These are phyloP conservation scores for Heliocybe sulcata DNA, from an alignment of 1,284 basidiomycete genomes.

Conservation along the genomic window DNA sequence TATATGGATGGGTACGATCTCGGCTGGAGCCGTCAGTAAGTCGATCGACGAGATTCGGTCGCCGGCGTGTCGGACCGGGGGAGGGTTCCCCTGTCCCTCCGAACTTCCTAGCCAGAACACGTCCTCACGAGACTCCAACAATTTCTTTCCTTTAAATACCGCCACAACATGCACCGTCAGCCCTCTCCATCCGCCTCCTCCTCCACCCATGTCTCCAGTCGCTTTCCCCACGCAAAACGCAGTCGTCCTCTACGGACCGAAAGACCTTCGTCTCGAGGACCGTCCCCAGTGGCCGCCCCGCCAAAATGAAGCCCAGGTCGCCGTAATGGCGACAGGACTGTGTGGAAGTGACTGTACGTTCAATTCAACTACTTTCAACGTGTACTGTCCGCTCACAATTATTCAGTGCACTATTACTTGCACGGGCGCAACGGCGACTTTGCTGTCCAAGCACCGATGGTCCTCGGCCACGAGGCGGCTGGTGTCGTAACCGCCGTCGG, in stretches of 20 bases:
- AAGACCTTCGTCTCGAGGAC: constrained; percentile 66
- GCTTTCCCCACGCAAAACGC: constrained; percentile 50
- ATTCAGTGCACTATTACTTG: constrained; percentile 80
- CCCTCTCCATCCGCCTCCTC: constrained; percentile 8
- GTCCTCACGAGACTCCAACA: constrained; percentile 9
- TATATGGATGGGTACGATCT: neutral
- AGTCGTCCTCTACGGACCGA: constrained; percentile 65
- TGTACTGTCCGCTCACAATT: neutral
- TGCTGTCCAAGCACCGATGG: constrained; percentile 74
- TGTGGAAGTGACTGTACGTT: constrained; percentile 87
- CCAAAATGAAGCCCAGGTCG: constrained; percentile 64
- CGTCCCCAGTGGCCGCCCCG: constrained; percentile 63
- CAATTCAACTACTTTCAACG: neutral
- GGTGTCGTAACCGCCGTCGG: constrained; percentile 77
- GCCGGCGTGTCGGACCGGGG: constrained; percentile 10
- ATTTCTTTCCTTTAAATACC: constrained; percentile 17
- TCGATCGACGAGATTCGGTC: neutral
- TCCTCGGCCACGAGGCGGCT: constrained; percentile 89
- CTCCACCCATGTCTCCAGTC: constrained; percentile 45
- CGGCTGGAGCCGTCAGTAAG: neutral
- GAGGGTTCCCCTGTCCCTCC: constrained; percentile 1
- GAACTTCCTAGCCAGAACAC: constrained; percentile 4
- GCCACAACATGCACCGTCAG: constrained; percentile 6
- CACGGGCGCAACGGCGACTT: constrained; percentile 92
- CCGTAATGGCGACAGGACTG: constrained; percentile 78